Base-by-base conservation (phyloP, 139 green algal species). In the Tetradesmus obliquus region DNA sequence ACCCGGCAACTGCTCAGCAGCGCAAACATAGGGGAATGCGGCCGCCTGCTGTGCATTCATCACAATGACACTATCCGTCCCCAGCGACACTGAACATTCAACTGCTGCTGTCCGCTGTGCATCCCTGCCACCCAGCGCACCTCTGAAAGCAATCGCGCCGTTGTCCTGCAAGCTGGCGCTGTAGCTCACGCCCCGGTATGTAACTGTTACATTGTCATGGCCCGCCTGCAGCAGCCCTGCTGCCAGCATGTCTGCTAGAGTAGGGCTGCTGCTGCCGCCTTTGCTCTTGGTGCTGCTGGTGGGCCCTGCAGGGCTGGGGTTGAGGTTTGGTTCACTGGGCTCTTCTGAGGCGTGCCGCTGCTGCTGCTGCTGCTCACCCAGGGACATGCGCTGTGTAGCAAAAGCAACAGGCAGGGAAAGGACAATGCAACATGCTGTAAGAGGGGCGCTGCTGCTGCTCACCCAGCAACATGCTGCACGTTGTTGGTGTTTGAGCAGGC, bases 141-240 rank as follows among this genome's bases (percentile, higher is more conserved):
- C 94, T 88, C 94, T 72, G 72, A 94, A 96, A 2, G 93, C 24
- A 57, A 97, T 97, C 0, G 90, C 72, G 6, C 95, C 95, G 32
- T 95, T 91, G 45, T 89, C 66, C 53, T 87, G 74, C 79, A 97
- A 83, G n/a, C 54, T 91, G 19, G 90, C 95, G 1, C 76, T 87
- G 79, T 95, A 93, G 5, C 81, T 93, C 51, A 69, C 89, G 6
- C 94, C 94, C 90, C 95, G 96, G 89, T 97, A 97, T 20, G 79
- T 55, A 2, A 96, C 90, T 0, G 79, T 95, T 20, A 96, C 87
- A 19, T 93, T 95, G 83, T 94, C 89, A n/a, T 83, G 74, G 2
- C 94, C 94, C 5, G 95, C 91, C 24, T 89, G 51, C 24, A 96
- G 86, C 12, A 95, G 54, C 1, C 94, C 93, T 66, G 92, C 89